These are phyloP conservation scores for Xenoacremonium recifei DNA, from an alignment of 2,329 filamentous ascomycete species.

Conservation along the genomic window DNA sequence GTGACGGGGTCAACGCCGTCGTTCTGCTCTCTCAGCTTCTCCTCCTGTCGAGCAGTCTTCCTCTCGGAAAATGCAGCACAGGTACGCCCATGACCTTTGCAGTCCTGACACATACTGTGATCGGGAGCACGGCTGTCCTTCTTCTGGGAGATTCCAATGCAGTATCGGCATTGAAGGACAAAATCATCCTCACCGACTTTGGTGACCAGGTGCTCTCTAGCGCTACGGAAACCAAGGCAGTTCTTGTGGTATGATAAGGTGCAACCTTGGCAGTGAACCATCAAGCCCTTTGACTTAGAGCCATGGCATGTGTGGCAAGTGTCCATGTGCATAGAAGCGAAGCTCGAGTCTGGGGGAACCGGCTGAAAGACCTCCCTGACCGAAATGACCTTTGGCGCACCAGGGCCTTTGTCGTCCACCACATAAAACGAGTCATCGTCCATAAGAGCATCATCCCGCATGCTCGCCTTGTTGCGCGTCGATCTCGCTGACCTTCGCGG, in stretches of 20 bases:
- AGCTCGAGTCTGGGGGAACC: slow-evolving; percentile 60
- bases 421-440: slow-evolving; percentile 58
- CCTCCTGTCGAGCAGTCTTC: slow-evolving; percentile 76
- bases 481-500: slow-evolving; percentile 49
- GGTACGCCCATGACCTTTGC: slow-evolving; percentile 62
- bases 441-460: slow-evolving; percentile 52
- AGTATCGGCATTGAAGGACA: slow-evolving; percentile 86
- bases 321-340: slow-evolving; percentile 67
- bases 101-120: slow-evolving; percentile 70
- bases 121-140: slow-evolving; percentile 71
- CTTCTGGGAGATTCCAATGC: slow-evolving; percentile 65
- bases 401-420: slow-evolving; percentile 43
- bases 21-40: slow-evolving; percentile 78
- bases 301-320: slow-evolving; percentile 68
- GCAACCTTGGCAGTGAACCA: slow-evolving; percentile 92
- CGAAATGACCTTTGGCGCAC: slow-evolving; percentile 55
- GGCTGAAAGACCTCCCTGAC: slow-evolving; percentile 73
- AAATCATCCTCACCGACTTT: slow-evolving; percentile 77
- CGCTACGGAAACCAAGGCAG: slow-evolving; percentile 73
- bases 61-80: slow-evolving; percentile 73
- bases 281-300: slow-evolving; percentile 52
- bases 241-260: slow-evolving; percentile 77
- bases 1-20: slow-evolving; percentile 74
- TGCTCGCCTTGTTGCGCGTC: slow-evolving; percentile 41
- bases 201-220: slow-evolving; percentile 83